Percentiles rank a stretch among this genome's conserved stretches.
phyloP scores from a whole-genome alignment of 495 filamentous ascomycete genomes.

The Melanomma pulvis-pyrius region DNA sequence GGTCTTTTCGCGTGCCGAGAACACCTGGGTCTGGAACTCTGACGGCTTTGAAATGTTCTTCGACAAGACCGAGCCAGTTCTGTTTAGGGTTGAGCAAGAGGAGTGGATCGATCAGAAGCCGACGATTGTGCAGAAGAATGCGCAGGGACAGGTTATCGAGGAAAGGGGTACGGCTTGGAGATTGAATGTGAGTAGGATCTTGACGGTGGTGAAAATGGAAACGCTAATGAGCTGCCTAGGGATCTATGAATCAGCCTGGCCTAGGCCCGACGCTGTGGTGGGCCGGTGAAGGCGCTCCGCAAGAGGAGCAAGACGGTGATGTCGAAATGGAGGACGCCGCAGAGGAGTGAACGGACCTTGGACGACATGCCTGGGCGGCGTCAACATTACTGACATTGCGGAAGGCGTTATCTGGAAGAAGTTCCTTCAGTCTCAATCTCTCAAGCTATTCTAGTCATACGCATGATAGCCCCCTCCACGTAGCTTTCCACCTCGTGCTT shows the following conservation, averaged over 20 bases:
- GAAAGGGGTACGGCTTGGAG: constrained; percentile 66
- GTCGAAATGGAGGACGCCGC: background rate
- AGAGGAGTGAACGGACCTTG: background rate
- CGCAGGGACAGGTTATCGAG: constrained; percentile 39
- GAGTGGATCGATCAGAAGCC: constrained; percentile 87
- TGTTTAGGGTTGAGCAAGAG: constrained; percentile 81
- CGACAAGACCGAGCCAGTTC: constrained; percentile 84
- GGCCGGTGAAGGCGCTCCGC: constrained; percentile 2
- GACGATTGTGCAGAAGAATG: constrained; percentile 56
- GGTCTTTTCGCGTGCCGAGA: constrained; percentile 70
- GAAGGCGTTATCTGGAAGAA: background rate
- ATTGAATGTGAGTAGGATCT: constrained; percentile 59
- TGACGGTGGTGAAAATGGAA: background rate
- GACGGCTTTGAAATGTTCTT: constrained; percentile 75
- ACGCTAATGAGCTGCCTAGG: constrained; percentile 17
- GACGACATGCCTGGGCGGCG: background rate
- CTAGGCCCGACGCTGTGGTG: constrained; percentile 39
- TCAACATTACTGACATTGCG: background rate
- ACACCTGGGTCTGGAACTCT: constrained; percentile 78
- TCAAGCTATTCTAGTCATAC: no score
- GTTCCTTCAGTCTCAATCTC: background rate
- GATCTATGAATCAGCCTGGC: constrained; percentile 35
- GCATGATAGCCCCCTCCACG: no score
- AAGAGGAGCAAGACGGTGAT: constrained; percentile 4
- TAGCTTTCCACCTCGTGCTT: constrained; percentile 18